Percentiles rank a stretch among this genome's conserved stretches.
Conservation (phyloP, 164 flowering plant species). For the Cinnamomum micranthum region DNA sequence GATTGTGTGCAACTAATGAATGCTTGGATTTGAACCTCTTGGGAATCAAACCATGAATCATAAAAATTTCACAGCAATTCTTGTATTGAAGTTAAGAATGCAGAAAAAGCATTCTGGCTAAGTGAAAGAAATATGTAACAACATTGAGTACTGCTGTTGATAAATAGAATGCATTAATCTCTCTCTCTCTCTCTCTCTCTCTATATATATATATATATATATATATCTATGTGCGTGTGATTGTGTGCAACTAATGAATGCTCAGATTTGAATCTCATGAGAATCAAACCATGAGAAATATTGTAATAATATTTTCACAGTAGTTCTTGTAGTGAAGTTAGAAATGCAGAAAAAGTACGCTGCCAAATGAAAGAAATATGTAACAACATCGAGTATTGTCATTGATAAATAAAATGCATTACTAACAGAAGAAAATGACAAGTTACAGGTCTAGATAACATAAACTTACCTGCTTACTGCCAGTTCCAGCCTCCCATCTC, state of each 20-base stretch:
- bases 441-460: background rate
- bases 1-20: too few species aligned
- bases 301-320: too few species aligned
- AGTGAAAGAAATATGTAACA: background rate
- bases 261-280: background rate
- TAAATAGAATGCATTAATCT: background rate
- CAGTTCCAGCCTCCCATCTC: constrained; percentile 54
- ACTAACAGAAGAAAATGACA: too few species aligned
- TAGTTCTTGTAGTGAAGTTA: background rate
- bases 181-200: too few species aligned
- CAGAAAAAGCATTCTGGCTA: background rate
- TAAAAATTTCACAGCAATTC: background rate
- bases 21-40: background rate
- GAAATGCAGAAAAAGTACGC: background rate
- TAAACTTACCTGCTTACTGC: background rate
- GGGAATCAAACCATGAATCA: background rate
- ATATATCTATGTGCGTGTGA: too few species aligned
- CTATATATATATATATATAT: too few species aligned
- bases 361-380: background rate
- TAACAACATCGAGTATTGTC: background rate
- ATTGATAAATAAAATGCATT: background rate
- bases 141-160: background rate
- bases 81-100: background rate
- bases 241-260: too few species aligned
- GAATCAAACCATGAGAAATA: background rate